Evolutionary conservation across 164 flowering plant species (phyloP), one percentile per base, ranked within the genome.

Genomic region (Dillenia suffruticosa): DNA sequence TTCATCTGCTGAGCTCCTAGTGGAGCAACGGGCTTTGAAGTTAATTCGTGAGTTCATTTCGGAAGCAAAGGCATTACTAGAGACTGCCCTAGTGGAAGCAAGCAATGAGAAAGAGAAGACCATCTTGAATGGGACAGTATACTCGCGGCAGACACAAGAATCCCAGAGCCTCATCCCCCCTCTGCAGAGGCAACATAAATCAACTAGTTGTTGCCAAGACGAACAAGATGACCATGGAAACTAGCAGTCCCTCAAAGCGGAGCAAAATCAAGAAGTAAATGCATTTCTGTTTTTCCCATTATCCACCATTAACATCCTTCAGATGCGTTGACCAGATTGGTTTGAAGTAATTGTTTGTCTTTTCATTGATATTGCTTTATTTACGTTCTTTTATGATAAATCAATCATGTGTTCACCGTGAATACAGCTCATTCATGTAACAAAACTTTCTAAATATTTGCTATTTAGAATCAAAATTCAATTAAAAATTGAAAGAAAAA

Each of bases 21-120:
- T 73, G 13, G 79, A 83, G 86, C 86, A 83, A 40, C 65, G 81
- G 19, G 68, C 78, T 1, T 63, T 77, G 63, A 79, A 75, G 72
- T 77, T 63, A 1, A 81, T 81, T 53, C 68, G 63, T 14, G 76
- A 75, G 62, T 83, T 79, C 46, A 74, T 77, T 67, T 74, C 73
- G 12, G 86, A 82, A 51, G 78, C 83, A n/a, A 82, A 79, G 61
- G 65, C 65, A n/a, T 64, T 79, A 8, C 19, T 82, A 50, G 83
- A 82, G 62, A 72, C 61, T 24, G 86, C 86, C 15, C 70, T 82
- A 9, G 68, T 74, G 45, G 86, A 79, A 22, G 80, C 82, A 58
- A 82, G 77, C 55, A 73, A 44, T 58, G 76, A 77, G 65, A 70
- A 82, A 65, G 86, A 82, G 67, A 82, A 72, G 61, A 68, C 51